Conservation (phyloP, 1,284 basidiomycete species). For the Malassezia sympodialis region DNA sequence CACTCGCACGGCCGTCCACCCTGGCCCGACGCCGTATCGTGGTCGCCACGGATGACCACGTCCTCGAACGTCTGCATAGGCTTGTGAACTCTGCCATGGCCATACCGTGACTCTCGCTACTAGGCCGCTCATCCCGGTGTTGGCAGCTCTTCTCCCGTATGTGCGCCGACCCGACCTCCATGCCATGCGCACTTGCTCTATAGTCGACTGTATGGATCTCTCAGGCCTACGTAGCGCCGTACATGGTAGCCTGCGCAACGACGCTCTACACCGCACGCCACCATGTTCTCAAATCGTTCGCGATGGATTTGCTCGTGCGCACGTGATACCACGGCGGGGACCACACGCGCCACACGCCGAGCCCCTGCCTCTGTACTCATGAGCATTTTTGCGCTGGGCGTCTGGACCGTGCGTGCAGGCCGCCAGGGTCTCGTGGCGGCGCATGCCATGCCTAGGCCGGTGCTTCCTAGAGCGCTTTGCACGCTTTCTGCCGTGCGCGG, state of each 20-base stretch:
- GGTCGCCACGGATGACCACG: neutral
- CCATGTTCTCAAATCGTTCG: neutral
- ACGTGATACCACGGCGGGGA: neutral
- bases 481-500: neutral
- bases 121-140: too few relatives aligned
- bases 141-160: too few relatives aligned
- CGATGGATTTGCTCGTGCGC: neutral
- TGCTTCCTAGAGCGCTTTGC: neutral
- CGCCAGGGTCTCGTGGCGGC: conserved; percentile 1
- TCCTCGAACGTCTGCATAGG: neutral
- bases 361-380: neutral
- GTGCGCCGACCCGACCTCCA: too few relatives aligned
- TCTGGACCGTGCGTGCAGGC: neutral
- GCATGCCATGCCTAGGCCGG: neutral
- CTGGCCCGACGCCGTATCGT: neutral
- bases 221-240: too few relatives aligned
- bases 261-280: too few relatives aligned
- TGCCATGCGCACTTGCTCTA: too few relatives aligned
- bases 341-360: neutral
- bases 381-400: neutral
- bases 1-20: neutral
- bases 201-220: too few relatives aligned
- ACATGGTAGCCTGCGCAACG: too few relatives aligned
- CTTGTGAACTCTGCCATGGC: too few relatives aligned
- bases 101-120: too few relatives aligned